Conservation (phyloP, 768 basidiomycete species). For the Tremella fuciformis region DNA sequence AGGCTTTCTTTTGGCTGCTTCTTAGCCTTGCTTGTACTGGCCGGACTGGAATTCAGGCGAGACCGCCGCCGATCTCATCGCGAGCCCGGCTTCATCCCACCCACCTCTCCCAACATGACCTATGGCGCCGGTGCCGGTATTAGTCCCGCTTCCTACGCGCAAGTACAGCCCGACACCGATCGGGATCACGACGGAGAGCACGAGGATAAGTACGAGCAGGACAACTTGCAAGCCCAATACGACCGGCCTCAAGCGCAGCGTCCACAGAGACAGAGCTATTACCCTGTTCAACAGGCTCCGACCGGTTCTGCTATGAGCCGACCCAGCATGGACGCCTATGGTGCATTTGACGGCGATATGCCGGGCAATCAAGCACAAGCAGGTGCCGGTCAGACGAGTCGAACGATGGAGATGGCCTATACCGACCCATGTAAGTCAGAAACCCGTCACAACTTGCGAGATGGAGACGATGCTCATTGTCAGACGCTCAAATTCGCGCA, state of each 20-base stretch:
- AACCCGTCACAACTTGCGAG: not conserved
- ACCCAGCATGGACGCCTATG: constrained; percentile 78
- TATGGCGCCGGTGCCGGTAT: not conserved
- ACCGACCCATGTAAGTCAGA: constrained; percentile 45
- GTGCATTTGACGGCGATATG: constrained; percentile 83
- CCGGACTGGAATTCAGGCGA: constrained; percentile 74
- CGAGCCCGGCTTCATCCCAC: constrained; percentile 75
- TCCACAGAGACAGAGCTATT: constrained; percentile 2
- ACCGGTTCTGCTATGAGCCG: constrained; percentile 1
- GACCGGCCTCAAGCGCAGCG: not conserved
- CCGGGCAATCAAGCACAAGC: constrained; percentile 56
- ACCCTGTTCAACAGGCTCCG: not conserved
- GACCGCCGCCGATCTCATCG: constrained; percentile 50
- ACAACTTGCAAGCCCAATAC: not conserved
- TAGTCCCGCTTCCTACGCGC: constrained; percentile 20
- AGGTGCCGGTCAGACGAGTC: constrained; percentile 58
- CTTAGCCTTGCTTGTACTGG: constrained; percentile 58
- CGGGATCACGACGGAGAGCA: constrained; percentile 27
- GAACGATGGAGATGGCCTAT: constrained; percentile 77
- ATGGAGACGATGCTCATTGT: not conserved
- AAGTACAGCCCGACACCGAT: constrained; percentile 18
- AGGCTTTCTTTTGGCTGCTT: not conserved
- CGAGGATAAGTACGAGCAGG: constrained; percentile 5
- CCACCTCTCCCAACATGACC: constrained; percentile 41
- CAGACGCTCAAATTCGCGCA: constrained; percentile 38